Base-by-base conservation (phyloP, 1,284 basidiomycete species). In the Vanrija sp. region DNA sequence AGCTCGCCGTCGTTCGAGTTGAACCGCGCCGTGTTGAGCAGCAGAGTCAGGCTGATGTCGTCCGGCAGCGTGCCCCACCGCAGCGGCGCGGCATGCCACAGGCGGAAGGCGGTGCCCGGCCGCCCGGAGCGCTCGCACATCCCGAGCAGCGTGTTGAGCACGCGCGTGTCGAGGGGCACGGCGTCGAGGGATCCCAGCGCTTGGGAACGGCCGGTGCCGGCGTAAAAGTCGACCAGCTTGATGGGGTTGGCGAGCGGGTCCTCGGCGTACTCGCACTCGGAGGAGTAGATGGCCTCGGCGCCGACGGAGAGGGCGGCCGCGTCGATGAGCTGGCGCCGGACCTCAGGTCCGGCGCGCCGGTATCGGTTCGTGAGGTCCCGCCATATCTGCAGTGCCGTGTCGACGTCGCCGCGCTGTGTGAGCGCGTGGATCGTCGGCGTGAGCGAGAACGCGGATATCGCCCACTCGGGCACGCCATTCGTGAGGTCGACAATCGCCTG, bases 21-120 rank as follows among this genome's bases (percentile, higher is more conserved):
- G 28, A 58, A 59, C 19, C 67, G 49, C 5, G 68, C 67, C 1
- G 52, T 51, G 23, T 73, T 65, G 19, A 76, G 50, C 7, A 76
- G 38, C 2, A 66, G 38, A 3, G 61, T 61, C 5, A 75, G 60
- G 6, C 65, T 65, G 6, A 62, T 55, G 26, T 60, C 57, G 54
- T 76, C 68, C 7, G 60, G 61, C 16, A 52, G 44, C 1, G 73
- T 60, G 5, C 68, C 68, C 65, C 68, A 76, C 0, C 74, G 71
- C 9, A 65, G 63, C n/a, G 49, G 29, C 2, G 67, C 65, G 1
- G 67, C 67, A 14, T 39, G 43, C 62, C 65, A 73, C 1, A 76
- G 51, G 1, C 72, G 59, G 26, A 72, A 66, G 2, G 74, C 69
- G 1, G 69, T 46, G 3, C 61, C 61, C 3, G 68, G 64, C 1